Evolutionary conservation across 1,139 yeast species (phyloP).

Genomic region (Candida sanyaensis): DNA sequence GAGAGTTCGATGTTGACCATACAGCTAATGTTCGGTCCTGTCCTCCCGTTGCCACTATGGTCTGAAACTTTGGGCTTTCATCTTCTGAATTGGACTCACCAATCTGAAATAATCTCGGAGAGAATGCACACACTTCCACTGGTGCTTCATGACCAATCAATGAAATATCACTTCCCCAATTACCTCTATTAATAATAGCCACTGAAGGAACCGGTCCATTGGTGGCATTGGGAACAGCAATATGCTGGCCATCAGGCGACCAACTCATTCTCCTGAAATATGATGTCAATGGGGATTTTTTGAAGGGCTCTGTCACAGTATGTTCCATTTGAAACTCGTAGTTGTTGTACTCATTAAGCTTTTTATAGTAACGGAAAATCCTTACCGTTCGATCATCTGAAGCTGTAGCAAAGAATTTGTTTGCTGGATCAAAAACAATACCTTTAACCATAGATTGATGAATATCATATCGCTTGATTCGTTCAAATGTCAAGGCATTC

Average conservation of each 20-base stretch:
- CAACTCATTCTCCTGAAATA: slow-evolving; percentile 91
- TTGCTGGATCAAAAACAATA: slow-evolving; percentile 95
- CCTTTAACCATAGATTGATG: slow-evolving; percentile 97
- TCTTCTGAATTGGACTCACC: slow-evolving; percentile 17
- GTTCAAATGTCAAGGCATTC: slow-evolving; percentile 91
- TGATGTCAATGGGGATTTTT: slow-evolving; percentile 86
- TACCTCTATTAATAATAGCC: slow-evolving; percentile 85
- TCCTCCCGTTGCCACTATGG: slow-evolving; percentile 78
- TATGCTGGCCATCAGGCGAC: slow-evolving; percentile 98
- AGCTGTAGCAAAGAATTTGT: slow-evolving; percentile 94
- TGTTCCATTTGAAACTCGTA: slow-evolving; percentile 86
- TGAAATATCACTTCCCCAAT: slow-evolving; percentile 87
- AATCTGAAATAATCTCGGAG: slow-evolving; percentile 64
- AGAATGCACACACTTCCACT: slow-evolving; percentile 89
- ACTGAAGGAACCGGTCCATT: slow-evolving; percentile 95
- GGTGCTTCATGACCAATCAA: slow-evolving; percentile 97
- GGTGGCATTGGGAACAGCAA: slow-evolving; percentile 95
- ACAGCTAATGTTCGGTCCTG: slow-evolving; percentile 73
- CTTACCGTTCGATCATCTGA: slow-evolving; percentile 93
- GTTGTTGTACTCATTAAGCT: slow-evolving; percentile 60
- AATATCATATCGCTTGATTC: slow-evolving; percentile 82
- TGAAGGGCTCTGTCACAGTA: slow-evolving; percentile 79
- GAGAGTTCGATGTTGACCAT: slow-evolving; percentile 65
- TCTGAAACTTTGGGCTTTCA: slow-evolving; percentile 29
- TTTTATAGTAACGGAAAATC: slow-evolving; percentile 79